Evolutionary conservation across 208 protist species (phyloP).

Genomic region (Vickermania ingenoplastis): DNA sequence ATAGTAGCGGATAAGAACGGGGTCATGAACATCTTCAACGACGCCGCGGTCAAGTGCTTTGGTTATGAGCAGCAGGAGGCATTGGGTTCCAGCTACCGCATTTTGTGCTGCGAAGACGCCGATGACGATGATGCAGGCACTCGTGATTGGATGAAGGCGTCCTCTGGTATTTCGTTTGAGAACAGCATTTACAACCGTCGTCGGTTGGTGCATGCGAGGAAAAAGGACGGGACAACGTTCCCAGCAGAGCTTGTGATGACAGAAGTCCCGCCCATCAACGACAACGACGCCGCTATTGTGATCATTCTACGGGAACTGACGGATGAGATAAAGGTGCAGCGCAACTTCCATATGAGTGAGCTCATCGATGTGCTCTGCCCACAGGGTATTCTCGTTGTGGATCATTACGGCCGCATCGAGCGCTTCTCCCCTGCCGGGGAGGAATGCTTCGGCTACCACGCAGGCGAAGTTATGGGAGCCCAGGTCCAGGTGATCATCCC

Average conservation of each 20-base stretch:
- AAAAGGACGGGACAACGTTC: constrained; percentile 9
- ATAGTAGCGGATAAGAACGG: constrained; percentile 18
- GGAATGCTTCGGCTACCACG: constrained; percentile 22
- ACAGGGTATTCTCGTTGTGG: constrained; percentile 7
- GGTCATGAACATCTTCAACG: constrained; percentile 23
- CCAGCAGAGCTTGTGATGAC: constrained; percentile 12
- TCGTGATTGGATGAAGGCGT: constrained; percentile 5
- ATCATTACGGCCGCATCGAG: constrained; percentile 7
- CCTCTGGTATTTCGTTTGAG: background rate
- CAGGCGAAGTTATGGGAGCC: constrained; percentile 16
- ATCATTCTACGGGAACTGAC: constrained; percentile 16
- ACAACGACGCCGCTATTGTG: background rate
- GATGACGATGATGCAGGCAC: constrained; percentile 8
- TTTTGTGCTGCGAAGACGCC: background rate
- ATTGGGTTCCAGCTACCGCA: constrained; percentile 12
- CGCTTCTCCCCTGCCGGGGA: constrained; percentile 12
- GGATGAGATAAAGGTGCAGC: background rate
- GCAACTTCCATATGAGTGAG: constrained; percentile 9
- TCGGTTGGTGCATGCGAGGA: constrained; percentile 5
- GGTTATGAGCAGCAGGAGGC: constrained; percentile 8
- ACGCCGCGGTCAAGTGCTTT: constrained; percentile 15
- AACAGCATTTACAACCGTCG: background rate
- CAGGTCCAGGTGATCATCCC: constrained; percentile 22
- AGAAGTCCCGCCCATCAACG: constrained; percentile 8
- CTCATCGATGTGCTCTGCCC: constrained; percentile 2